Percentiles rank a stretch among this genome's conserved stretches.
These are phyloP conservation scores for Plectosphaerella plurivora DNA, from an alignment of 2,329 filamentous ascomycete genomes.

Conservation along the genomic window DNA sequence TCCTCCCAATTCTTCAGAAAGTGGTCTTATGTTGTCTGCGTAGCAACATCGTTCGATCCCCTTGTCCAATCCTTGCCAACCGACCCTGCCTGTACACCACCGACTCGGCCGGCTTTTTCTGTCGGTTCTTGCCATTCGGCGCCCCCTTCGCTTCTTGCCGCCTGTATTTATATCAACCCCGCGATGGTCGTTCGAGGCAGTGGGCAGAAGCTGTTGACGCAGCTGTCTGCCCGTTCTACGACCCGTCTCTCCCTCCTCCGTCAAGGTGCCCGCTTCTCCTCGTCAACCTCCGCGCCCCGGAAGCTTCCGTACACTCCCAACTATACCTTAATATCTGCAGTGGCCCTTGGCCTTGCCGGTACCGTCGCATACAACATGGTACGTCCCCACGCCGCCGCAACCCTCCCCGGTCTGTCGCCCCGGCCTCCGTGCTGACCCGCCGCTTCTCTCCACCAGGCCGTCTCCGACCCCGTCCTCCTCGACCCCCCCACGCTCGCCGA, in stretches of 20 bases:
- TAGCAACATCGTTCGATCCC: background rate
- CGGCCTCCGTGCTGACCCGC: background rate
- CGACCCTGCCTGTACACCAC: no score
- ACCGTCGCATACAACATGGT: constrained; percentile 58
- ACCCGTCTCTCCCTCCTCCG: constrained; percentile 7
- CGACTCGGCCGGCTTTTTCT: background rate
- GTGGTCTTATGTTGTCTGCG: constrained; percentile 2
- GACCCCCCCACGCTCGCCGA: constrained; percentile 75
- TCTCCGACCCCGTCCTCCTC: constrained; percentile 37
- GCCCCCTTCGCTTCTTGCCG: background rate
- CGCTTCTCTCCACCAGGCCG: constrained; percentile 25
- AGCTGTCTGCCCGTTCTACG: constrained; percentile 2
- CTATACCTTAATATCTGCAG: constrained; percentile 22
- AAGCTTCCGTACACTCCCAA: constrained; percentile 5
- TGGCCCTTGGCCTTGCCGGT: constrained; percentile 45
- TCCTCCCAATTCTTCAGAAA: background rate
- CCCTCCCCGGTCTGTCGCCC: constrained; percentile 1
- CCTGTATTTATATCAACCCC: constrained; percentile 1
- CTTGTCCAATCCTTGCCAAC: background rate
- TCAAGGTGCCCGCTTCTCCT: constrained; percentile 8
- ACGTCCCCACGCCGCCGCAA: constrained; percentile 14
- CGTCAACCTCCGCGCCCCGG: constrained; percentile 9
- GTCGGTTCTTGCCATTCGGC: background rate
- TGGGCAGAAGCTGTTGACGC: constrained; percentile 3
- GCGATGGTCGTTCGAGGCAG: background rate